Conservation (phyloP, 2,329 filamentous ascomycete species). For the Aspergillus sp. region DNA sequence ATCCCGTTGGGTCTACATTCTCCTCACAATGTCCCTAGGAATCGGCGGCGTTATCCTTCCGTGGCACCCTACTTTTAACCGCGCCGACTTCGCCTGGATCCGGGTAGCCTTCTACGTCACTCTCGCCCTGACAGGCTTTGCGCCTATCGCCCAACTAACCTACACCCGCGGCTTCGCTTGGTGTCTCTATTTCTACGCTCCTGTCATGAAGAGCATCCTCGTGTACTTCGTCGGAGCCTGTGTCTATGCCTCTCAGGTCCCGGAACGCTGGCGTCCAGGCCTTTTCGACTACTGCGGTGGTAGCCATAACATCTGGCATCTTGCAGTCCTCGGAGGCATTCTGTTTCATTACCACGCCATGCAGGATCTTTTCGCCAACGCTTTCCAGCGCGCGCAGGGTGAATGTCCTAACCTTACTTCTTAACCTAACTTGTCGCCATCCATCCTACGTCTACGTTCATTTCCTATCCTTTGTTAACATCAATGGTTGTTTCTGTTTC, state of each 20-base stretch:
- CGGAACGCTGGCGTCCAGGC: conserved; percentile 89
- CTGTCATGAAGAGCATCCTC: conserved; percentile 75
- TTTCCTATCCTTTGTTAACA: background rate
- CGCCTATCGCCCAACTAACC: conserved; percentile 82
- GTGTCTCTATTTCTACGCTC: conserved; percentile 87
- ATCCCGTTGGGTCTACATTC: conserved; percentile 83
- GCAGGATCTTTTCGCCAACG: conserved; percentile 86
- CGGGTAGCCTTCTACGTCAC: conserved; percentile 90
- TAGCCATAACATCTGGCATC: conserved; percentile 96
- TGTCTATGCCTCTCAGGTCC: conserved; percentile 88
- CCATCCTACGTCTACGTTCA: background rate
- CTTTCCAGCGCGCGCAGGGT: conserved; percentile 66
- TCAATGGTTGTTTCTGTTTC: background rate
- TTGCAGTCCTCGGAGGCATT: conserved; percentile 91
- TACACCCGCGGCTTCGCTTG: conserved; percentile 74
- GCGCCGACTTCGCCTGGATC: conserved; percentile 85
- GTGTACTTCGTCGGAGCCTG: conserved; percentile 85
- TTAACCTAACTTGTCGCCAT: conserved; percentile 10
- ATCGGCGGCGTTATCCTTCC: conserved; percentile 86
- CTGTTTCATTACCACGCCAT: conserved; percentile 97
- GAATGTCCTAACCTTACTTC: conserved; percentile 37
- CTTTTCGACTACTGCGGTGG: conserved; percentile 94
- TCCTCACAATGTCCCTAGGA: conserved; percentile 75
- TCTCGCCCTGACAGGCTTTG: conserved; percentile 81
- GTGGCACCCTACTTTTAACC: conserved; percentile 95